Conservation (phyloP, 1,284 basidiomycete species). For the Somion occarium region DNA sequence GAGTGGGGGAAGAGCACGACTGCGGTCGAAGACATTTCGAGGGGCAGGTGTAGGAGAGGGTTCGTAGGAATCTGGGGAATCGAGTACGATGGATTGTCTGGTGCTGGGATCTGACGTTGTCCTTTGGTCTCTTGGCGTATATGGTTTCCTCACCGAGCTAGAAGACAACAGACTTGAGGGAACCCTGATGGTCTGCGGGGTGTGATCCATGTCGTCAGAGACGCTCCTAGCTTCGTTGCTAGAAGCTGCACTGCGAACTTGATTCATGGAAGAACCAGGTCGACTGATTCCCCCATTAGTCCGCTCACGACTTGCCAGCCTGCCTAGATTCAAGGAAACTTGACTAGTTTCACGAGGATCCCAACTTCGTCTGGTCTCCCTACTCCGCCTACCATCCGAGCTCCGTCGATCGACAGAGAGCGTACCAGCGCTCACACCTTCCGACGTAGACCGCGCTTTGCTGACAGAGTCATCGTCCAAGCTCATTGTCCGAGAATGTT, state of each 20-base stretch:
- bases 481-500: constrained; percentile 46
- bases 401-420: constrained; percentile 23
- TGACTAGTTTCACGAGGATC: constrained; percentile 33
- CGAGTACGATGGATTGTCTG: constrained; percentile 20
- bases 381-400: constrained; percentile 47
- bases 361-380: constrained; percentile 53
- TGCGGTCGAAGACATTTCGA: constrained; percentile 28
- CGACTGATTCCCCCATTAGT: constrained; percentile 13
- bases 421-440: constrained; percentile 10
- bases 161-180: constrained; percentile 14
- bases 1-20: constrained; percentile 40
- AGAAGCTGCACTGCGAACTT: constrained; percentile 16
- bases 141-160: constrained; percentile 41
- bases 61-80: constrained; percentile 48
- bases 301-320: neutral
- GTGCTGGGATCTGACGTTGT: constrained; percentile 26
- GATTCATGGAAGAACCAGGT: constrained; percentile 23
- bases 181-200: constrained; percentile 19
- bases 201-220: constrained; percentile 18
- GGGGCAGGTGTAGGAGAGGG: constrained; percentile 63
- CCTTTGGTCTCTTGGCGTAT: constrained; percentile 48
- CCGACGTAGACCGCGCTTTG: constrained; percentile 21
- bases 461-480: constrained; percentile 36
- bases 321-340: constrained; percentile 8
- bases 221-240: constrained; percentile 24